Base-by-base conservation (phyloP, 495 filamentous ascomycete genomes). In the Penicillium pulvis region DNA sequence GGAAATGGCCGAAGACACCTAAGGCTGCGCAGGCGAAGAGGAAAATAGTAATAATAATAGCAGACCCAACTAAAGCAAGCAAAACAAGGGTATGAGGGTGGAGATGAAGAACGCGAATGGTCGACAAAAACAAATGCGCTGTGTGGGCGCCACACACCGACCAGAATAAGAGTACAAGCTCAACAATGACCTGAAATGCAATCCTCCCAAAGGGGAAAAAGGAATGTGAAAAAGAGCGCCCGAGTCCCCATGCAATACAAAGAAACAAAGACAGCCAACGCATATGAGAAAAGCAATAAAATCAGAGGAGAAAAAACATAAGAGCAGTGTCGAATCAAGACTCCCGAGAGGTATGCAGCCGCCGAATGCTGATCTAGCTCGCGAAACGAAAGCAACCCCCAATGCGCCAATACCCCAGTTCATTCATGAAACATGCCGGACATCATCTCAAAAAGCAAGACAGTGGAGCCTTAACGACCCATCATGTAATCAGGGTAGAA, bases 401-500 rank as follows among this genome's bases (percentile, higher is more conserved):
- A 75, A 72, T 75, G 72, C 77, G 77, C 77, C 77, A 65, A 68
- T 73, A 78, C 64, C 71, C 74, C 69, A 53, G 66, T 73, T 68
- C 61, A 58, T 68, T 75, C 73, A 72, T 76, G 60, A 78, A 80
- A 75, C 76, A 75, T 80, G 72, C 70, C 75, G 72, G 73, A 72
- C 77, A 75, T 80, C 63, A 76, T 73, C 62, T 64, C 62, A 66
- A 55, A 62, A 67, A 63, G 61, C 64, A 65, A 61, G 59, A 48
- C 59, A 53, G 46, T 58, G 62, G 59, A 30, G 28, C 33, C 57
- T 72, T 73, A 85, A 57, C 81, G 79, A 61, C 82, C 82, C 81
- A 85, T 81, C 82, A 85, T 85, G 65, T 83, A 83, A 65, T 83
- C 80, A 49, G 80, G 81, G 71, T 82, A 83, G 56, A 74, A 78